Evolutionary conservation across 2,329 filamentous ascomycete species (phyloP).

Genomic region (Akanthomyces dipterigenus): DNA sequence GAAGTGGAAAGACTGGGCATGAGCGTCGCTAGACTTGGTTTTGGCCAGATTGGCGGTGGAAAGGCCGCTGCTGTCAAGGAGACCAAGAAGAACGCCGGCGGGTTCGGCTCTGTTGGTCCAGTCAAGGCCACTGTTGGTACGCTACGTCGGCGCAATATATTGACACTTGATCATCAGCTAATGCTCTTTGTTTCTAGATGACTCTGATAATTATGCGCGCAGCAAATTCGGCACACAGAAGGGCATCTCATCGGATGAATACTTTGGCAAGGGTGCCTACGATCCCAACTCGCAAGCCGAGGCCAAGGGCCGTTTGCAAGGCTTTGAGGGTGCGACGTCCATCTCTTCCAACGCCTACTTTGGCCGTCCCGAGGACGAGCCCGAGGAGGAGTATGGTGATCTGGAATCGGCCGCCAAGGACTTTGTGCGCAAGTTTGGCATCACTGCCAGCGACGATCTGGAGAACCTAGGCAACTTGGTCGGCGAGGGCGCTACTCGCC

Average conservation of each 20-base stretch:
- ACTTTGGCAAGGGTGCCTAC: constrained; percentile 86
- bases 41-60: constrained; percentile 70
- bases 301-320: constrained; percentile 79
- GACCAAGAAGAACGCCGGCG: constrained; percentile 68
- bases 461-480: constrained; percentile 80
- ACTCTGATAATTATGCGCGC: constrained; percentile 77
- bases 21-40: constrained; percentile 78
- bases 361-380: constrained; percentile 80
- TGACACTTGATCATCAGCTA: neutral
- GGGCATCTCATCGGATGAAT: constrained; percentile 95
- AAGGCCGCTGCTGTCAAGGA: constrained; percentile 45
- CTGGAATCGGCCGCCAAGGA: constrained; percentile 92
- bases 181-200: constrained; percentile 38
- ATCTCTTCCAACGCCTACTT: constrained; percentile 99
- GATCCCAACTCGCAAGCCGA: constrained; percentile 76
- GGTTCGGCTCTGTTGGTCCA: constrained; percentile 79
- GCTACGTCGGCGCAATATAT: constrained; percentile 15
- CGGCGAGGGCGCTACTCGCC: constrained; percentile 75
- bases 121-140: constrained; percentile 66
- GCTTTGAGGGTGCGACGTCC: constrained; percentile 84
- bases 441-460: constrained; percentile 91
- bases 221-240: constrained; percentile 89
- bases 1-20: constrained; percentile 88
- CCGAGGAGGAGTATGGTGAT: constrained; percentile 77
- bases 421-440: constrained; percentile 89